A percentile compares a stretch with the other conserved stretches of the same genome.
Conservation (phyloP, 352 stramenopile species). For the Globisporangium recalcitrans region DNA sequence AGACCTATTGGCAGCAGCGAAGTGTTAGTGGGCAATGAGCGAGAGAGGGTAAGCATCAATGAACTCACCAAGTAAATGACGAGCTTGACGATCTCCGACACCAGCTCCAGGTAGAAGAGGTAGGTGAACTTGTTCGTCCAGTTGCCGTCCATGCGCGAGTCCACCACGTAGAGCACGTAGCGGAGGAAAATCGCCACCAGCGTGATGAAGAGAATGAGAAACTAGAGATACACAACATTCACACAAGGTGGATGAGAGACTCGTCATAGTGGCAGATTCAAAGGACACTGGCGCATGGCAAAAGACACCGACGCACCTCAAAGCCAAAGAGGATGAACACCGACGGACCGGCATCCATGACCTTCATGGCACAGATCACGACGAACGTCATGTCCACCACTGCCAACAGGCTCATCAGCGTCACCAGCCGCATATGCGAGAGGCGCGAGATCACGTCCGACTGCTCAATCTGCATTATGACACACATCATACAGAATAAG, state of each 20-base stretch:
- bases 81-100: conserved; percentile 94
- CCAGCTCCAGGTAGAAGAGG: conserved; percentile 95
- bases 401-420: conserved; percentile 86
- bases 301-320: conserved; percentile 51
- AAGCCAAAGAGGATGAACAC: conserved; percentile 97
- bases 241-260: not conserved
- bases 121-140: conserved; percentile 90
- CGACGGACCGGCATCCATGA: conserved; percentile 80
- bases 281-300: not conserved
- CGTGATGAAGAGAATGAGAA: conserved; percentile 92
- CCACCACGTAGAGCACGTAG: conserved; percentile 93
- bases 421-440: conserved; percentile 83
- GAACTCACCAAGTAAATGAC: conserved; percentile 90
- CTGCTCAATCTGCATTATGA: conserved; percentile 71
- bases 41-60: not conserved
- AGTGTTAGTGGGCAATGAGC: not conserved
- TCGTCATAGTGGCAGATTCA: no score
- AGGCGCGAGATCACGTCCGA: conserved; percentile 72
- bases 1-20: conserved; percentile 45
- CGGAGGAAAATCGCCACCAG: conserved; percentile 85
- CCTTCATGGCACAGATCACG: conserved; percentile 75
- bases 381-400: conserved; percentile 88
- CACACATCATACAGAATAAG: conserved; percentile 5
- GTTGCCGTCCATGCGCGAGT: conserved; percentile 83
- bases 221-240: conserved; percentile 29